A percentile compares a stretch with the other conserved stretches of the same genome.
Conservation (phyloP, 2,329 filamentous ascomycete genomes). For the Cercospora brassicicola region DNA sequence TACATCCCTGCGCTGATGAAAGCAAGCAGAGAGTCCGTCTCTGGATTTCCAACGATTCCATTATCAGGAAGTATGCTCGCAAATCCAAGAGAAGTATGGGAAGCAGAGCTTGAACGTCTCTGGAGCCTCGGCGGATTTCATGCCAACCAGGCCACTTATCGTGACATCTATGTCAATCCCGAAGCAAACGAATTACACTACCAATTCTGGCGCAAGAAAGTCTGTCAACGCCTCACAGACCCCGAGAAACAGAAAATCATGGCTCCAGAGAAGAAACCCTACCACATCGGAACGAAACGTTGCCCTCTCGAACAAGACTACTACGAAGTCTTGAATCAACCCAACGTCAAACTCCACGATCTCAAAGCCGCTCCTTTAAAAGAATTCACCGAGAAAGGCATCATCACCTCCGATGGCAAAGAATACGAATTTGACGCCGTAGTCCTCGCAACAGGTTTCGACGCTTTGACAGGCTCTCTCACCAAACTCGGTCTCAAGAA, state of each 20-base stretch:
- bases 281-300: constrained; percentile 50
- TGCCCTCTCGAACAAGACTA: constrained; percentile 49
- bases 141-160: constrained; percentile 56
- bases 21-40: constrained; percentile 43
- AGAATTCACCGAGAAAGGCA: constrained; percentile 46
- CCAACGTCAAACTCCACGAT: constrained; percentile 46
- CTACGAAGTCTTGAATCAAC: constrained; percentile 48
- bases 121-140: constrained; percentile 54
- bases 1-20: constrained; percentile 52
- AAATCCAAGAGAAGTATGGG: constrained; percentile 43
- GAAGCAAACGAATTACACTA: constrained; percentile 56
- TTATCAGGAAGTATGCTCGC: constrained; percentile 54
- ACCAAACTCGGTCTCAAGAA: constrained; percentile 40
- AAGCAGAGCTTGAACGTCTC: constrained; percentile 47
- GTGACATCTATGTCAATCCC: constrained; percentile 50
- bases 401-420: constrained; percentile 44
- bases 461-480: constrained; percentile 41
- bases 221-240: constrained; percentile 53
- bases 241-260: constrained; percentile 52
- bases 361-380: constrained; percentile 45
- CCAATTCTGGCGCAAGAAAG: constrained; percentile 57
- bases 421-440: constrained; percentile 46
- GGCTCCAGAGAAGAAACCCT: constrained; percentile 50
- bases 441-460: constrained; percentile 50
- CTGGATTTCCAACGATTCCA: constrained; percentile 55